Conservation (phyloP, 805 yeast species). For the Saturnispora hagleri region DNA sequence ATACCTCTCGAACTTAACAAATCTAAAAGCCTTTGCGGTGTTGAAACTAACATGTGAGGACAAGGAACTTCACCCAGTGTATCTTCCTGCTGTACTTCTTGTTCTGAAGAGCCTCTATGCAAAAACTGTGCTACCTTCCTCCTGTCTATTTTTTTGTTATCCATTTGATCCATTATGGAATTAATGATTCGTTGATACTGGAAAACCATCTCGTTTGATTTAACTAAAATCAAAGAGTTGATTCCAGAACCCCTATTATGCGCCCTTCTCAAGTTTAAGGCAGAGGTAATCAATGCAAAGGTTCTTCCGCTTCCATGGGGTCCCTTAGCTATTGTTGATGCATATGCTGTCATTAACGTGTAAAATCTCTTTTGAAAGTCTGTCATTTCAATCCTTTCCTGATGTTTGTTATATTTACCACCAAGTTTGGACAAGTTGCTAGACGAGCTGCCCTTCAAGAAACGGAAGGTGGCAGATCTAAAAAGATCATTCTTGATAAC, state of each 20-base stretch:
- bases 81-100: conserved; percentile 21
- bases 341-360: conserved; percentile 18
- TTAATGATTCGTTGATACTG: conserved; percentile 17
- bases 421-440: background rate
- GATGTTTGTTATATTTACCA: background rate
- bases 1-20: conserved; percentile 26
- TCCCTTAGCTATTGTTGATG: conserved; percentile 26
- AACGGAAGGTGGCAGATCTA: conserved; percentile 13
- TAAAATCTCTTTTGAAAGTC: conserved; percentile 24
- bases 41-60: conserved; percentile 28
- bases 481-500: conserved; percentile 14
- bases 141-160: background rate
- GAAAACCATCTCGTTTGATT: conserved; percentile 19
- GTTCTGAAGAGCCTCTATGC: conserved; percentile 20
- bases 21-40: conserved; percentile 31
- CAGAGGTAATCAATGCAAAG: conserved; percentile 20
- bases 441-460: conserved; percentile 9
- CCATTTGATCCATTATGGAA: conserved; percentile 8
- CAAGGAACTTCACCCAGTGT: conserved; percentile 15
- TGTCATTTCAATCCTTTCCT: conserved; percentile 15
- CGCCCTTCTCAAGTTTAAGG: conserved; percentile 19
- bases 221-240: conserved; percentile 25
- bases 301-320: conserved; percentile 27
- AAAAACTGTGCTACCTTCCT: conserved; percentile 24
- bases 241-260: conserved; percentile 21